Conservation (phyloP, 2,329 filamentous ascomycete genomes). For the Alternaria sp. region DNA sequence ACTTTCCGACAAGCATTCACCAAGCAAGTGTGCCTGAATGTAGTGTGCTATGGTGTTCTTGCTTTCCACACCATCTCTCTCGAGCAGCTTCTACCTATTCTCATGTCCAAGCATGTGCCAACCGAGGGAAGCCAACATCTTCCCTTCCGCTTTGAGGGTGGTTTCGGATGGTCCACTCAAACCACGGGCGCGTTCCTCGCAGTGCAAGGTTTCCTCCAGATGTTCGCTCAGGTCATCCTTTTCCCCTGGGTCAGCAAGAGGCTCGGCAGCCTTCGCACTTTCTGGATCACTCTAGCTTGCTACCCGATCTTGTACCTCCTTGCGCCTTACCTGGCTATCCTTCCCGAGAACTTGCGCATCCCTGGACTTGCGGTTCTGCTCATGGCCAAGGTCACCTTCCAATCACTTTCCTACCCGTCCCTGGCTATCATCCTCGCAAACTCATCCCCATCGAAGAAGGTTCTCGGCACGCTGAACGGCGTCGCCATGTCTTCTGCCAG, state of each 20-base stretch:
- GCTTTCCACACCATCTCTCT: conserved; percentile 98
- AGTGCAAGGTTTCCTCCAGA: conserved; percentile 86
- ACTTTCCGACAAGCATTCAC: conserved; percentile 71
- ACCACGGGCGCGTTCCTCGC: conserved; percentile 88
- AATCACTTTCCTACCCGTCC: conserved; percentile 88
- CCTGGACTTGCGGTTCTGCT: conserved; percentile 78
- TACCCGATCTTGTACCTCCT: conserved; percentile 89
- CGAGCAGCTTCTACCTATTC: conserved; percentile 90
- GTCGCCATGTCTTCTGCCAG: conserved; percentile 91
- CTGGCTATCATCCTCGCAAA: conserved; percentile 90
- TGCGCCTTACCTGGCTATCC: conserved; percentile 86
- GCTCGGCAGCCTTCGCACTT: conserved; percentile 80
- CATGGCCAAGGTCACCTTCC: conserved; percentile 90
- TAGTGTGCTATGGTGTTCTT: conserved; percentile 87
- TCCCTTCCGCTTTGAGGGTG: conserved; percentile 88
- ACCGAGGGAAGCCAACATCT: conserved; percentile 59
- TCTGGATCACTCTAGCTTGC: conserved; percentile 77
- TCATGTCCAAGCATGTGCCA: conserved; percentile 75
- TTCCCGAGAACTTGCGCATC: conserved; percentile 75
- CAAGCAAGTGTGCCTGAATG: conserved; percentile 82
- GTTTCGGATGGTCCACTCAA: conserved; percentile 82
- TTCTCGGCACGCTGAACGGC: conserved; percentile 91
- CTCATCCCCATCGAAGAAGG: conserved; percentile 79
- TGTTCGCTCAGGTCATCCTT: conserved; percentile 82
- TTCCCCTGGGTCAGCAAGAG: conserved; percentile 79